A percentile compares a stretch with the other conserved stretches of the same genome.
Evolutionary conservation across 345 rosid genomes (phyloP).

Genomic region (Geranium rotundifolium): DNA sequence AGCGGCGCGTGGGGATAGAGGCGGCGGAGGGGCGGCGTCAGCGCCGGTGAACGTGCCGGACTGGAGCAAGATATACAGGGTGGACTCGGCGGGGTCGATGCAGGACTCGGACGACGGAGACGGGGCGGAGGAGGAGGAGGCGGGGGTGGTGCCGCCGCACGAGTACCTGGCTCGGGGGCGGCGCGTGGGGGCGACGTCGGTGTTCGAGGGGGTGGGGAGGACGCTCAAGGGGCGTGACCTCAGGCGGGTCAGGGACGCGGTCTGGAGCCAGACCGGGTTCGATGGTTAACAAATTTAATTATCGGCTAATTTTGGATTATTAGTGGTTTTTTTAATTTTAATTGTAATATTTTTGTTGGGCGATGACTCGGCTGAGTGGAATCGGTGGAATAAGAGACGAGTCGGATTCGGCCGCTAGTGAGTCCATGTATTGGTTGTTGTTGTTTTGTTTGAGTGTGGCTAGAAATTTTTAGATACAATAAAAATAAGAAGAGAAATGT

Average conservation of each 20-base stretch:
- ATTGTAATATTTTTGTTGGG: conserved; percentile 11
- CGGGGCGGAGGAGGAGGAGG: conserved; percentile 30
- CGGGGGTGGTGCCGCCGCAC: conserved; percentile 83
- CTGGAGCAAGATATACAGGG: conserved; percentile 81
- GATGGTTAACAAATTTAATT: conserved; percentile 24
- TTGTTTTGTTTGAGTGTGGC: no score
- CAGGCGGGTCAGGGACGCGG: conserved; percentile 84
- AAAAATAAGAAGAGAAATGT: no score
- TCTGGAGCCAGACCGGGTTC: conserved; percentile 84
- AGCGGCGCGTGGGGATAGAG: conserved; percentile 46
- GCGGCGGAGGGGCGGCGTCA: no score
- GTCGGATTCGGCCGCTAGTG: no score
- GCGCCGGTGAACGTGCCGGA: conserved; percentile 91
- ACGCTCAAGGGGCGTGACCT: conserved; percentile 89
- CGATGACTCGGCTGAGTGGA: no score
- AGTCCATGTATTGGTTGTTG: no score
- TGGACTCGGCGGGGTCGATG: conserved; percentile 68
- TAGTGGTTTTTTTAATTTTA: neutral
- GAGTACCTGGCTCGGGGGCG: conserved; percentile 57
- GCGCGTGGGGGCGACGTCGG: conserved; percentile 48
- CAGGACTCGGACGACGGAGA: conserved; percentile 62
- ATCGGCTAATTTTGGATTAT: neutral
- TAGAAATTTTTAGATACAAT: no score
- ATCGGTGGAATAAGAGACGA: no score
- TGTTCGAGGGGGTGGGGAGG: conserved; percentile 75